Conservation (phyloP, 441 rosid genomes). For the Breynia disticha region DNA sequence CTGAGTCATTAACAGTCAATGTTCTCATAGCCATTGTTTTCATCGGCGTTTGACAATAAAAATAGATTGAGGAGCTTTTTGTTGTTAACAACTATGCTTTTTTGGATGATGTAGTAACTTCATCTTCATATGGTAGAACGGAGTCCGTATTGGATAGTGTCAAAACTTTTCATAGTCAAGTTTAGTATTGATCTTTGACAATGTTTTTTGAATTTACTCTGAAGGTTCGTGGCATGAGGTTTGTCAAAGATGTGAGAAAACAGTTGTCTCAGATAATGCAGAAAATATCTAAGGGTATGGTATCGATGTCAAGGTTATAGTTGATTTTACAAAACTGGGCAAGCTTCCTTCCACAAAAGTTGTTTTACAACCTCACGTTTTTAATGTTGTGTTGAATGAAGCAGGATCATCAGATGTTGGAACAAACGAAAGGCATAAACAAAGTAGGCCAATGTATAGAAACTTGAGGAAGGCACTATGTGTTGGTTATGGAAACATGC, state of each 20-base stretch:
- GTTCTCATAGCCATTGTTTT: no score
- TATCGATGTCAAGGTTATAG: not conserved
- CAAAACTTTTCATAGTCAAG: no score
- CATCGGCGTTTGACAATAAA: no score
- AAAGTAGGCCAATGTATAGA: slow-evolving; percentile 42
- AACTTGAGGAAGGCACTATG: slow-evolving; percentile 83
- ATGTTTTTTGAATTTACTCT: slow-evolving; percentile 10
- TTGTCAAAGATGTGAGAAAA: slow-evolving; percentile 85
- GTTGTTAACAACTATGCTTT: no score
- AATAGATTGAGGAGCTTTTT: no score
- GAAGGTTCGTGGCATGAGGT: slow-evolving; percentile 90
- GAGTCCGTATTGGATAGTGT: no score
- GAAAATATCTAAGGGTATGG: slow-evolving; percentile 66
- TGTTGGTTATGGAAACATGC: slow-evolving; percentile 71
- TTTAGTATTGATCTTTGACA: slow-evolving; percentile 3
- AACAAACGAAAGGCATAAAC: slow-evolving; percentile 39
- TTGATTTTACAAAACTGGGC: no score
- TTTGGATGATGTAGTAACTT: no score
- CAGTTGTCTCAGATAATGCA: slow-evolving; percentile 92
- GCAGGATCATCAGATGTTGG: slow-evolving; percentile 68
- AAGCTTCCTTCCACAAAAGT: no score
- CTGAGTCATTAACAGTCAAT: no score
- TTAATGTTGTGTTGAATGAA: slow-evolving; percentile 13
- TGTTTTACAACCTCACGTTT: not conserved
- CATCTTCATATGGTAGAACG: no score